phyloP scores from a whole-genome alignment of 2,329 filamentous ascomycete species.

The Bipolaris cookei region DNA sequence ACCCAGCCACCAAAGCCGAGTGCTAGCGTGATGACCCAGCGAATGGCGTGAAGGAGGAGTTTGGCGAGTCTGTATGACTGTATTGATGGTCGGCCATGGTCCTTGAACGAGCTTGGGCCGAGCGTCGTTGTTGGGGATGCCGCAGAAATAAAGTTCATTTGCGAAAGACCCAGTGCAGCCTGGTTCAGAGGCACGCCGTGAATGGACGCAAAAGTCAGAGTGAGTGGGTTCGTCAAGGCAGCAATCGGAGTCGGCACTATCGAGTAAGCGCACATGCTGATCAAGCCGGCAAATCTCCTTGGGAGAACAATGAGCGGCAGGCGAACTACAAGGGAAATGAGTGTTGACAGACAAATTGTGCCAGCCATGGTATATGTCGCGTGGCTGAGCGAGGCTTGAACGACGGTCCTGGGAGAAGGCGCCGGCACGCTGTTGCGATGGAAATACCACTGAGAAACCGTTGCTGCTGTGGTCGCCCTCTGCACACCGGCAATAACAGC shows the following conservation, averaged over 20 bases:
- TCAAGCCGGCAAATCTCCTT: slow-evolving; percentile 70
- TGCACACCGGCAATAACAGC: slow-evolving; percentile 88
- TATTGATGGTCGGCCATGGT: slow-evolving; percentile 60
- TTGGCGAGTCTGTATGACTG: slow-evolving; percentile 90
- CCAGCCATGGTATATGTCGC: slow-evolving; percentile 87
- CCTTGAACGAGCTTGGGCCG: slow-evolving; percentile 50
- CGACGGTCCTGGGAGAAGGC: slow-evolving; percentile 79
- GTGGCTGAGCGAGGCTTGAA: slow-evolving; percentile 81
- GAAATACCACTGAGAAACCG: slow-evolving; percentile 99
- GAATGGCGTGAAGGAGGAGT: slow-evolving; percentile 85
- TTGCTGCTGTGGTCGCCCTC: slow-evolving; percentile 88
- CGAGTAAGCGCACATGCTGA: slow-evolving; percentile 75
- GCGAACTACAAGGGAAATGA: slow-evolving; percentile 79
- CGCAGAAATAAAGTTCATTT: slow-evolving; percentile 80
- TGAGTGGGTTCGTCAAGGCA: slow-evolving; percentile 86
- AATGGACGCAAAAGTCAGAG: slow-evolving; percentile 90
- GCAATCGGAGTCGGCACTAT: slow-evolving; percentile 85
- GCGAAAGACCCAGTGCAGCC: slow-evolving; percentile 78
- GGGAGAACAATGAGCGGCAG: slow-evolving; percentile 86
- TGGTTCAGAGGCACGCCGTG: slow-evolving; percentile 82
- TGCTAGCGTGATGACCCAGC: slow-evolving; percentile 87
- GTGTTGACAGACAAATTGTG: slow-evolving; percentile 85
- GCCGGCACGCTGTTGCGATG: slow-evolving; percentile 83
- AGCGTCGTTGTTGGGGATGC: slow-evolving; percentile 74
- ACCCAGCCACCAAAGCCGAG: slow-evolving; percentile 98